Conservation (phyloP, 2,329 filamentous ascomycete species). For the Emericellopsis cladophorae region DNA sequence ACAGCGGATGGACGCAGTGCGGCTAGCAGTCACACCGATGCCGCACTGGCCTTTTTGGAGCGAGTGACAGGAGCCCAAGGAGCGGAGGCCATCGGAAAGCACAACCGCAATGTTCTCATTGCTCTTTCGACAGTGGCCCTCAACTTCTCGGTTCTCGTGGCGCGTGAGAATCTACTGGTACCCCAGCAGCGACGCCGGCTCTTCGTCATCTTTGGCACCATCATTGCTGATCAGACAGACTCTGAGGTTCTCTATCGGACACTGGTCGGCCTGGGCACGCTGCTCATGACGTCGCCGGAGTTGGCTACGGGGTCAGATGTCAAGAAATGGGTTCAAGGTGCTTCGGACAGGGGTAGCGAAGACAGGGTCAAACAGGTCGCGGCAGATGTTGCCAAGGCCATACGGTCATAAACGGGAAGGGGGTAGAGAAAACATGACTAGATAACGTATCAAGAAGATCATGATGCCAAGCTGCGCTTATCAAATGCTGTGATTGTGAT, state of each 20-base stretch:
- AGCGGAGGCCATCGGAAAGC: slow-evolving; percentile 33
- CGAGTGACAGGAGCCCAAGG: slow-evolving; percentile 41
- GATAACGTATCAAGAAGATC: no score
- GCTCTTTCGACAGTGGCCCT: slow-evolving; percentile 73
- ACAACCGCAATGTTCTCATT: slow-evolving; percentile 70
- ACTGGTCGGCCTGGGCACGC: slow-evolving; percentile 71
- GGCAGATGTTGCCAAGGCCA: slow-evolving; percentile 28
- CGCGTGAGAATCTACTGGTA: slow-evolving; percentile 26
- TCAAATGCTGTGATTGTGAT: no score
- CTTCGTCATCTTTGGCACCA: slow-evolving; percentile 46
- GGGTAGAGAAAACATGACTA: no score
- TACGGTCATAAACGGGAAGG: slow-evolving; percentile 1
- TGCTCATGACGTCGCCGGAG: slow-evolving; percentile 38
- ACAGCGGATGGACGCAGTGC: slow-evolving; percentile 58
- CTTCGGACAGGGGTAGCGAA: slow-evolving; percentile 30
- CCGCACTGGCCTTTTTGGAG: slow-evolving; percentile 50
- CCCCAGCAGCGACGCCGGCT: slow-evolving; percentile 26
- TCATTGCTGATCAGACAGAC: slow-evolving; percentile 57
- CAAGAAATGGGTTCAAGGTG: slow-evolving; percentile 25
- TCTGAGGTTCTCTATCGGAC: slow-evolving; percentile 74
- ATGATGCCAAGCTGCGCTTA: no score
- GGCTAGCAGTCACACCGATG: slow-evolving; percentile 43
- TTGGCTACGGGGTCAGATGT: slow-evolving; percentile 29
- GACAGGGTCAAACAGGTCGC: slow-evolving; percentile 32
- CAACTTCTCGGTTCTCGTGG: slow-evolving; percentile 68